phyloP scores from a whole-genome alignment of 129 eudicot species.

The Tagetes erecta region DNA sequence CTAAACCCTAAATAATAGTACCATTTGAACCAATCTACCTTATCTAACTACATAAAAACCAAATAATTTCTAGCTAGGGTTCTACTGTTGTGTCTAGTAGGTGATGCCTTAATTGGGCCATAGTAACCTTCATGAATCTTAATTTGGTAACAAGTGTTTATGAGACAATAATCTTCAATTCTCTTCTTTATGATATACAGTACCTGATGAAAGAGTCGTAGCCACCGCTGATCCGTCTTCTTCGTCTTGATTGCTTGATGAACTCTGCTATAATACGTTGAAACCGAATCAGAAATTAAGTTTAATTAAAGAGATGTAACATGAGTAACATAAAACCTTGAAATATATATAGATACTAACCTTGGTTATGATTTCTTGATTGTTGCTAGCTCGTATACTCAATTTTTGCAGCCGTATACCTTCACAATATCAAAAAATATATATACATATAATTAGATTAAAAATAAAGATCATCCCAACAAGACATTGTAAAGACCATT shows the following conservation, averaged over 20 bases:
- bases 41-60: neutral
- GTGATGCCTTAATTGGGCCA: constrained; percentile 56
- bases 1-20: neutral
- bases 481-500: neutral
- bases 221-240: constrained; percentile 18
- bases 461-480: neutral
- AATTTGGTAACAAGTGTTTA: constrained; percentile 55
- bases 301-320: neutral
- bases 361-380: constrained; percentile 35
- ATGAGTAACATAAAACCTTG: constrained; percentile 20
- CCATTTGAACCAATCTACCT: neutral
- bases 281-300: neutral
- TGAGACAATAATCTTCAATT: constrained; percentile 42
- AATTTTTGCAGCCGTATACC: constrained; percentile 44
- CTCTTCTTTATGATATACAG: constrained; percentile 31
- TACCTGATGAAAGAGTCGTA: constrained; percentile 48
- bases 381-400: constrained; percentile 24
- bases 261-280: constrained; percentile 14
- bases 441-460: neutral
- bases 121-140: constrained; percentile 69
- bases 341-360: constrained; percentile 26
- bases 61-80: constrained; percentile 12
- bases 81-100: constrained; percentile 45
- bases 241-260: constrained; percentile 12
- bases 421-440: constrained; percentile 19